These are phyloP conservation scores for Kitagawia praeruptora DNA, from an alignment of 129 eudicot genomes.

Conservation along the genomic window DNA sequence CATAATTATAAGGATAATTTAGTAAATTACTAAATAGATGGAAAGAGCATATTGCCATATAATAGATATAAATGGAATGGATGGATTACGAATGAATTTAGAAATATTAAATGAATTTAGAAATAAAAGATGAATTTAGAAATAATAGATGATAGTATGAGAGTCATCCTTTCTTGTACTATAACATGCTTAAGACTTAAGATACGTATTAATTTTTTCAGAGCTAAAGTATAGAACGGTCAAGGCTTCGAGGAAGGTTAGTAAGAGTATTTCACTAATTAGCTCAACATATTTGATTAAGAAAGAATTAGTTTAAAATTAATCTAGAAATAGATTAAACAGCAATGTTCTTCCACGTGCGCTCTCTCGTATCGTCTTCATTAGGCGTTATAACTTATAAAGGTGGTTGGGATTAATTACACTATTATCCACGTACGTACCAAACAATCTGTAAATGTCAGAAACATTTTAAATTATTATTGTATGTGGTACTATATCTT, in stretches of 20 bases:
- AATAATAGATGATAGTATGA: neutral
- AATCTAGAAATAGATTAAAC: neutral
- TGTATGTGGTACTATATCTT: neutral
- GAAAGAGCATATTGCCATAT: too few relatives aligned
- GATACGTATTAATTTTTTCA: neutral
- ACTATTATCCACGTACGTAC: neutral
- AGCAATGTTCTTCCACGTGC: neutral
- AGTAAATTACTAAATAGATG: too few relatives aligned
- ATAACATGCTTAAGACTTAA: neutral
- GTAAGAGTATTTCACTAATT: neutral
- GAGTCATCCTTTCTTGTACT: neutral
- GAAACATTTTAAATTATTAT: neutral
- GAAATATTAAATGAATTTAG: too few relatives aligned
- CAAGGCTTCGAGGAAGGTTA: neutral
- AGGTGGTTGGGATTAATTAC: neutral
- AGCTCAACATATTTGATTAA: conserved; percentile 1
- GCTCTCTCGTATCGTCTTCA: neutral
- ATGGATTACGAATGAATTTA: too few relatives aligned
- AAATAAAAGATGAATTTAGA: too few relatives aligned
- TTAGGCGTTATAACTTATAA: neutral
- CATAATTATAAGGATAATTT: too few relatives aligned
- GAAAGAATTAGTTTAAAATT: neutral
- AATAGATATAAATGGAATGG: too few relatives aligned
- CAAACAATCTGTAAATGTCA: neutral
- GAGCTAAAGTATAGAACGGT: neutral